These are phyloP conservation scores for Ophiostoma populinum DNA, from an alignment of 2,329 filamentous ascomycete species.

Conservation along the genomic window DNA sequence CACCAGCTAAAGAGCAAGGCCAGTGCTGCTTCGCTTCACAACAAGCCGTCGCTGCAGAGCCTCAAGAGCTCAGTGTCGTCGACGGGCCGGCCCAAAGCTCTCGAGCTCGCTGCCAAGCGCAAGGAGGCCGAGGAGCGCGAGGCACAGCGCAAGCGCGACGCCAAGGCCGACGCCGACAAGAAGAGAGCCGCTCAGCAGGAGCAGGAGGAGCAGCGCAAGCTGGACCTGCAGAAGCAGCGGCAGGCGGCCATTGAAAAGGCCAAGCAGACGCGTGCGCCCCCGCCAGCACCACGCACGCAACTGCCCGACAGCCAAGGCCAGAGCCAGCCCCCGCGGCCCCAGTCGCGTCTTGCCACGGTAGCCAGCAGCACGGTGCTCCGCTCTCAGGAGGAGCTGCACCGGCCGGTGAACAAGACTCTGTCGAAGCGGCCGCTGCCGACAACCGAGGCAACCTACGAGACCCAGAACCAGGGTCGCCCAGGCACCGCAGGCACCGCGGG, in stretches of 20 bases:
- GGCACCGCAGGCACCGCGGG: constrained; percentile 4
- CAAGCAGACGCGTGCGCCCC: constrained; percentile 45
- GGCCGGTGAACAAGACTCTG: constrained; percentile 48
- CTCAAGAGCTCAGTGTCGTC: constrained; percentile 50
- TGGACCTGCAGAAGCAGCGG: constrained; percentile 44
- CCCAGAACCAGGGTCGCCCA: constrained; percentile 5
- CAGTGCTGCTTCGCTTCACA: constrained; percentile 48
- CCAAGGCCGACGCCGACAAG: constrained; percentile 65
- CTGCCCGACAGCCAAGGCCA: constrained; percentile 30
- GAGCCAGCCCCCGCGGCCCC: constrained; percentile 24
- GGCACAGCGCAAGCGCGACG: constrained; percentile 59
- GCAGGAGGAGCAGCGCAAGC: constrained; percentile 39
- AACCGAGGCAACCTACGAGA: constrained; percentile 1
- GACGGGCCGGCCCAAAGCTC: constrained; percentile 48
- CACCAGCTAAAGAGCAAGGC: constrained; percentile 42
- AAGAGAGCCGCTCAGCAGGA: constrained; percentile 52
- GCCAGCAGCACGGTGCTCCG: constrained; percentile 33
- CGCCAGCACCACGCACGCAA: constrained; percentile 39
- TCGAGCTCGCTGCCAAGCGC: constrained; percentile 62
- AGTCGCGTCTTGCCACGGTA: constrained; percentile 39
- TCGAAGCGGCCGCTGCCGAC: constrained; percentile 54
- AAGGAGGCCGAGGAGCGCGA: constrained; percentile 75
- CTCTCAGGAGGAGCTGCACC: constrained; percentile 39
- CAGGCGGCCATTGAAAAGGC: constrained; percentile 47
- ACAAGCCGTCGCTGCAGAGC: constrained; percentile 36